Base-by-base conservation (phyloP, 148 eudicot species). In the Cornus suecica region DNA sequence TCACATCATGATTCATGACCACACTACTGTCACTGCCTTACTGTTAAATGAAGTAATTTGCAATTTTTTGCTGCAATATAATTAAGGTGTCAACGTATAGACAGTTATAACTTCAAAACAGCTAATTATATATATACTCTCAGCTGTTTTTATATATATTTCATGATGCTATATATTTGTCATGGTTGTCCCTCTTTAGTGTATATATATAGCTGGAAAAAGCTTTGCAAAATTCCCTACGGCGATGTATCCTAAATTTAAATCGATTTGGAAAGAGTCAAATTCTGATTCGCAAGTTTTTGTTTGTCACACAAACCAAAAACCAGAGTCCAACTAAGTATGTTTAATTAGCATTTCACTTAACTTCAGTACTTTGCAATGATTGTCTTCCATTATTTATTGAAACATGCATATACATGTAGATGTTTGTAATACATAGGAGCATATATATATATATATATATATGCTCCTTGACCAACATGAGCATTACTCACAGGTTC, bases 1-100 rank as follows among this genome's bases (percentile, higher is more conserved):
- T 22, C 15, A 68, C 71, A n/a, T 68, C 71, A 68, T n/a, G 45
- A 37, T 22, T 68, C 71, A 68, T n/a, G 45, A 37, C 22, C 25
- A 68, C 27, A 68, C 28, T 1, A 41, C 2, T 22, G 23, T 20
- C 29, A n/a, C 24, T 37, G 41, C 0, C 52, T n/a, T 34, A 68
- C n/a, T 1, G n/a, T 37, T 37, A 66, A 58, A 58, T 20, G 24
- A 58, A 58, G 23, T 58, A 54, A 7, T 48, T 48, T 48, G 1
- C 54, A 54, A 45, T 45, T 45, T 45, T n/a, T 6, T 54, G 61
- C n/a, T 52, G 2, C 58, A 52, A 52, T 52, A 52, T 9, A 52
- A n/a, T n/a, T n/a, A n/a, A 52, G 58, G 23, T 1, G 1, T 20
- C 10, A 5, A 54, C 15, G n/a, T 52, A 14, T 52, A 52, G 22